phyloP scores from a whole-genome alignment of 1,284 basidiomycete species.

The Ganoderma boninense region DNA sequence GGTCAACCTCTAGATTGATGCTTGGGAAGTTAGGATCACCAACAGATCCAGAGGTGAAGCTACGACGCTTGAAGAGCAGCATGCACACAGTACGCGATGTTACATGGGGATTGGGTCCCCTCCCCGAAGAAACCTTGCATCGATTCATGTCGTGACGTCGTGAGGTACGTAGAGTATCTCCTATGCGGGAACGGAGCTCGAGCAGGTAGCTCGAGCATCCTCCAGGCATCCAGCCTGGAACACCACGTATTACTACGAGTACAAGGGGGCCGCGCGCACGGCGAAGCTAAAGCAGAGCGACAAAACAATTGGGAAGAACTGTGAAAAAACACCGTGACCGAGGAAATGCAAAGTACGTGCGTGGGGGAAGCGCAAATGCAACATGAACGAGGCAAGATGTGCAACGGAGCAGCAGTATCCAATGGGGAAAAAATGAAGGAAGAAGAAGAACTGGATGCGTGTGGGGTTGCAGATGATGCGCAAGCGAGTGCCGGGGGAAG shows the following conservation, averaged over 20 bases:
- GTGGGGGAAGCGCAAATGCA: constrained; percentile 18
- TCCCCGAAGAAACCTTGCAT: constrained; percentile 30
- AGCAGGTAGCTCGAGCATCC: background rate
- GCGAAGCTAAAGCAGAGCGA: constrained; percentile 34
- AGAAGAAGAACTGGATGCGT: background rate
- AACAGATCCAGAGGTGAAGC: background rate
- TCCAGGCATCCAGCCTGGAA: background rate
- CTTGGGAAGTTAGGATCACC: background rate
- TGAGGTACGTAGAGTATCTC: background rate
- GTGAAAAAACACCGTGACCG: constrained; percentile 24
- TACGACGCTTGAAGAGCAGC: background rate
- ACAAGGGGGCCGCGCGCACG: constrained; percentile 32
- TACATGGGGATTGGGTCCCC: constrained; percentile 27
- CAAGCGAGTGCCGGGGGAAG: constrained; percentile 13
- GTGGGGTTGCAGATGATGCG: constrained; percentile 14
- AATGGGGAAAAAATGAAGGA: no score
- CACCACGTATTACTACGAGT: constrained; percentile 13
- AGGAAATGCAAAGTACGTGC: constrained; percentile 6
- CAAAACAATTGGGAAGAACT: constrained; percentile 27
- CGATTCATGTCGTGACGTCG: constrained; percentile 25
- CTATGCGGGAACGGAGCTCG: background rate
- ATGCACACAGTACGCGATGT: background rate
- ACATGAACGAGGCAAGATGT: constrained; percentile 10
- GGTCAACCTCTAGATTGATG: background rate
- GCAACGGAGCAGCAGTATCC: constrained; percentile 11